Percentiles rank a stretch among this genome's conserved stretches.
phyloP scores from a whole-genome alignment of 1,284 basidiomycete species.

The Ustilago xerochloae region DNA sequence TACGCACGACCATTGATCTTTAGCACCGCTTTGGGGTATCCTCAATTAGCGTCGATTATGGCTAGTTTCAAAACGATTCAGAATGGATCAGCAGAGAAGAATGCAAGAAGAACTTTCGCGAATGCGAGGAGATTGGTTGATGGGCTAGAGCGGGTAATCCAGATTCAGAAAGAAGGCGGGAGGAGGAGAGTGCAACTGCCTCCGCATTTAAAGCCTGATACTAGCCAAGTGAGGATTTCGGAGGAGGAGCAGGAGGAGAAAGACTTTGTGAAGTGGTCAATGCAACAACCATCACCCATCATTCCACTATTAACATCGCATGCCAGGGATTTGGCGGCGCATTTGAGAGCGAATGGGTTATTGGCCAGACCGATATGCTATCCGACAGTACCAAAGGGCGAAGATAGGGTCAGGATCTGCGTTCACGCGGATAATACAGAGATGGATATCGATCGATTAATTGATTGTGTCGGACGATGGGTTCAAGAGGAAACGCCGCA shows the following conservation, averaged over 20 bases:
- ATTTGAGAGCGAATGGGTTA: slow-evolving; percentile 75
- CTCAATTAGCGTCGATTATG: slow-evolving; percentile 73
- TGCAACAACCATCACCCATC: slow-evolving; percentile 75
- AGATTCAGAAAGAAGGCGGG: background rate
- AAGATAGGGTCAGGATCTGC: slow-evolving; percentile 84
- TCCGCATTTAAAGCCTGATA: slow-evolving; percentile 10
- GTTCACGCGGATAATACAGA: slow-evolving; percentile 79
- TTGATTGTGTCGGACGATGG: slow-evolving; percentile 29
- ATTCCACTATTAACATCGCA: slow-evolving; percentile 82
- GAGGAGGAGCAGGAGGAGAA: background rate
- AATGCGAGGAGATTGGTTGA: slow-evolving; percentile 9
- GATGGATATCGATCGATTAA: slow-evolving; percentile 74
- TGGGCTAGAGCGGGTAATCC: slow-evolving; percentile 23
- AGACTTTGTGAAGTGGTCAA: slow-evolving; percentile 28
- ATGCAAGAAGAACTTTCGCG: slow-evolving; percentile 30
- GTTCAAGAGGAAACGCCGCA: background rate
- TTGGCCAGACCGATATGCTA: slow-evolving; percentile 81
- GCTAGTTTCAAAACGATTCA: slow-evolving; percentile 82
- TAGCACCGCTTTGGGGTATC: slow-evolving; percentile 53
- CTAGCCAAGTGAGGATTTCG: background rate
- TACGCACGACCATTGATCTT: slow-evolving; percentile 82
- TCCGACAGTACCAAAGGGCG: slow-evolving; percentile 81
- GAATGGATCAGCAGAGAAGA: slow-evolving; percentile 75
- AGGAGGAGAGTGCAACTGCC: slow-evolving; percentile 18
- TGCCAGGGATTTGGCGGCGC: slow-evolving; percentile 78